Evolutionary conservation across 208 protist genomes (phyloP), one percentile per base, ranked within the genome.

Genomic region (Tritrichomonas musculus): DNA sequence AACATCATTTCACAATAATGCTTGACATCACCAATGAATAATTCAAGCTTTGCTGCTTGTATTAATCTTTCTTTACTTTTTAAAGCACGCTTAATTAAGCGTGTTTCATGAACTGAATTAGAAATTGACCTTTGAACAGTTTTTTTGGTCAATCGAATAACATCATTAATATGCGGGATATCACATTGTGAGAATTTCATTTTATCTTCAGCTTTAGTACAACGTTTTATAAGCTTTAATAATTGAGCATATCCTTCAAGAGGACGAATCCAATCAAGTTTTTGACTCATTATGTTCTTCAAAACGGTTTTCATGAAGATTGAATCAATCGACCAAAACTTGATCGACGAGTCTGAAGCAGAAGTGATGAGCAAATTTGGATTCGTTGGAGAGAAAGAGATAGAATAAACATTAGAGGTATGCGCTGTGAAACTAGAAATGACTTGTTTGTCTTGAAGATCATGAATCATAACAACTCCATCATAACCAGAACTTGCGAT

Each of bases 1-100:
- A 88, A 88, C 77, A 88, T 88, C 17, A 57, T 17, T 57, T 88
- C 77, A 47, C 77, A 88, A 57, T 88, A 88, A 57, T 30, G 20
- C 27, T 88, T 88, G 33, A 39, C 2, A 13, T 88, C 39, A 2
- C 77, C 77, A 9, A 25, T 39, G 9, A 47, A 47, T 11, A 88
- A 27, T 44, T 17, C 33, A 39, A 88, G 17, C 13, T 88, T 36
- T 53, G 77, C 77, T 39, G 41, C 47, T 55, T 88, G 14, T 27
- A 57, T 14, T 20, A 33, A 22, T 11, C 25, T 30, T 88, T 88
- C 27, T 60, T 57, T 88, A 5, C 47, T 5, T 1, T 20, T 39
- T 57, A 47, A 57, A 36, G 47, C 14, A 5, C 77, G 0, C n/a
- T 57, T 25, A 22, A 88, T 57, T 57, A 33, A 20, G 4, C 9